Base-by-base conservation (phyloP, 345 rosid genomes). In the Sonneratia caseolaris region DNA sequence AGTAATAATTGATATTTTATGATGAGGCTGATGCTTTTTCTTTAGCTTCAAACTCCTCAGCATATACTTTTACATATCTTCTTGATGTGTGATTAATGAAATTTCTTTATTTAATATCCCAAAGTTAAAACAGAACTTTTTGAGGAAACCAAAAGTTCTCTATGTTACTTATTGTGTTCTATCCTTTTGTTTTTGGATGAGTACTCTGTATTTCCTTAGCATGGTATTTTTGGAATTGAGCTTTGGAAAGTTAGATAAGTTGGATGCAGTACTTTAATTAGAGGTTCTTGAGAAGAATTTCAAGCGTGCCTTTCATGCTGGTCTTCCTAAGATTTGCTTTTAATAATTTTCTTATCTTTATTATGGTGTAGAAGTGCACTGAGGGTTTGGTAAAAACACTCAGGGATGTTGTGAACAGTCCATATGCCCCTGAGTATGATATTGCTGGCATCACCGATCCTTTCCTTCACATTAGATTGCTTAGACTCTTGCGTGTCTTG, bases 371-470 rank as follows among this genome's bases (percentile, higher is more conserved):
- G 98, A 96, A 87, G 80, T 89, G 96, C 85, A 91, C 91, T 18
- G 97, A 92, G 45, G 89, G 92, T 43, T 79, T 96, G 87, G 92
- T 96, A 68, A 89, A 81, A 85, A 86, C 94, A 75, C 85, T 92
- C 74, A 91, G 77, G 89, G 97, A 91, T 82, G 82, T 86, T 57
- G 90, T 78, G 49, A 96, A 96, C 82, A 96, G 99, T 80, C 84
- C 99, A 73, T 96, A 92, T 83, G 77, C 90, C 66, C 99, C 99
- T 47, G 99, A 96, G 82, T 96, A 92, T 86, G 99, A 96, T 81
- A 81, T 96, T 88, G 90, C 96, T 74, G 98, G 99, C 79, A 96
- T 92, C 74, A 76, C 96, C 48, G 99, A 96, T 73, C 99, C 99
- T 70, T 96, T 96, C 78, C 98, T 96, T 72, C 99, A 96, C 83